Conservation (phyloP, 345 rosid genomes). For the Eucalyptus sp. region DNA sequence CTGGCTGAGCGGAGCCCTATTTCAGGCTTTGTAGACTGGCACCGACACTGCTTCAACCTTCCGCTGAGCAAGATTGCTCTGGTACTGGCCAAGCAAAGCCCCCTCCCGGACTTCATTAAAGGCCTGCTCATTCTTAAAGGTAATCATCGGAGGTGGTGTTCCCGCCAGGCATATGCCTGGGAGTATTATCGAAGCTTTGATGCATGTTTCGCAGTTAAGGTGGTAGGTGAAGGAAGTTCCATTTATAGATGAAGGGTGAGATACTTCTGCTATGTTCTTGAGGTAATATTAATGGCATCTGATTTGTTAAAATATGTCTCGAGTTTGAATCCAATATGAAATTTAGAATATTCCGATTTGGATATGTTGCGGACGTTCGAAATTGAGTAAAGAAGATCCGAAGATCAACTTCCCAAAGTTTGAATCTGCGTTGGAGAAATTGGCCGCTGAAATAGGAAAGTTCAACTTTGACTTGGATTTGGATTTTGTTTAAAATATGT, state of each 20-base stretch:
- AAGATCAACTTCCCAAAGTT: too few relatives aligned
- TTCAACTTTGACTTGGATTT: too few relatives aligned
- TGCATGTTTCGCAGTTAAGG: not conserved
- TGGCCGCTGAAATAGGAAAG: too few relatives aligned
- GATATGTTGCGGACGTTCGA: too few relatives aligned
- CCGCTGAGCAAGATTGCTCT: not conserved
- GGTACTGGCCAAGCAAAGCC: not conserved
- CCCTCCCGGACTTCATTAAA: not conserved
- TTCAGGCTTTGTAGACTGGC: not conserved
- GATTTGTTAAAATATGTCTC: not conserved
- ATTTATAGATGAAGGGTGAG: not conserved
- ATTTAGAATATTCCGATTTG: too few relatives aligned
- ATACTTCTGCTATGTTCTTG: not conserved
- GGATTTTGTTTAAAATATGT: too few relatives aligned
- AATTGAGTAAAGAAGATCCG: too few relatives aligned
- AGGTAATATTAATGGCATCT: not conserved
- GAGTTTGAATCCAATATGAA: too few relatives aligned
- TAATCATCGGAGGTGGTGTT: constrained; percentile 16
- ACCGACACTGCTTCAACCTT: not conserved
- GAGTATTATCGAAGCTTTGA: not conserved
- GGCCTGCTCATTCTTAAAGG: constrained; percentile 3
- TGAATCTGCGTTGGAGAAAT: too few relatives aligned
- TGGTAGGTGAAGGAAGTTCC: not conserved
- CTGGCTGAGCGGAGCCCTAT: not conserved
- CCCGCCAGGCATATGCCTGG: constrained; percentile 4